Evolutionary conservation across 2,329 filamentous ascomycete species (phyloP).

Genomic region (Colletotrichum sp.): DNA sequence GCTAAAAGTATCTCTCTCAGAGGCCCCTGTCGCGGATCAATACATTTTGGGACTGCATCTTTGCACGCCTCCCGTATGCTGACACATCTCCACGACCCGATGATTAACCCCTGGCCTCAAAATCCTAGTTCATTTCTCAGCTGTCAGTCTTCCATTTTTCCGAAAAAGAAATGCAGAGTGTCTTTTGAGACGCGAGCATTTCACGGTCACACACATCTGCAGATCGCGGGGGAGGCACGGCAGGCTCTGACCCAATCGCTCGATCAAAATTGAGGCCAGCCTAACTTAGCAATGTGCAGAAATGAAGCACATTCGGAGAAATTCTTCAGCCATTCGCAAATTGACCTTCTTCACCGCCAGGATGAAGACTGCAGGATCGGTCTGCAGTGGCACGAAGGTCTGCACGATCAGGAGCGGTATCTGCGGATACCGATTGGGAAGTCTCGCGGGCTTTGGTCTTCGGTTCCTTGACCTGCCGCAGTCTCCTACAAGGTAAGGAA

Average conservation of each 20-base stretch:
- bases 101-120: background rate
- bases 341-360: background rate
- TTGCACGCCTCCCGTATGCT: background rate
- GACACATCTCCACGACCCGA: background rate
- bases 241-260: background rate
- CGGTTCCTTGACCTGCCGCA: background rate
- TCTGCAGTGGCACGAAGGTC: background rate
- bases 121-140: background rate
- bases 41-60: too few species aligned
- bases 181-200: background rate
- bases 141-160: background rate
- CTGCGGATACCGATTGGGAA: background rate
- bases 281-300: background rate
- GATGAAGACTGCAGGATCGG: background rate
- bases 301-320: background rate
- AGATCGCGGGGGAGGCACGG: background rate
- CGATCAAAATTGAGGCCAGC: background rate
- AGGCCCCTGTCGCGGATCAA: background rate
- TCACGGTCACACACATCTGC: background rate
- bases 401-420: background rate
- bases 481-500: background rate
- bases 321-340: background rate
- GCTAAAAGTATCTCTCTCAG: background rate
- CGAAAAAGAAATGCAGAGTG: background rate
- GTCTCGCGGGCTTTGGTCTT: background rate